Base-by-base conservation (phyloP, 2,329 filamentous ascomycete genomes). In the Aquanectria penicillioides region DNA sequence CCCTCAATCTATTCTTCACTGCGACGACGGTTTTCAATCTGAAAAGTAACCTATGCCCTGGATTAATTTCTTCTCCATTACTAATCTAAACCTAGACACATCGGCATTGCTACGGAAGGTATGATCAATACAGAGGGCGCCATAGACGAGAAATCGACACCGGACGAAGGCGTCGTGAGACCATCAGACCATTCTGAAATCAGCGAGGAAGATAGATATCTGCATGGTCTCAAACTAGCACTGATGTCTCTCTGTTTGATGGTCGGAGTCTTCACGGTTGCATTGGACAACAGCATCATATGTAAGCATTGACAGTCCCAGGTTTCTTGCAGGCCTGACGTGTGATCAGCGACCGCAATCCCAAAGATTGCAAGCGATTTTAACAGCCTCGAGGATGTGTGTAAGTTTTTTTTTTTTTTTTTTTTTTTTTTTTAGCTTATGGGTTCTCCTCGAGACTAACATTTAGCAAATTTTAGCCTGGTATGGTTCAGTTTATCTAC, bases 371-470 rank as follows among this genome's bases (percentile, higher is more conserved):
- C 63, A 0, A 67, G 65, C 13, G 63, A 68, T 5, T 69, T 78
- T 53, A 72, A 72, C 4, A 78, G 76, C 5, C 76, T 80, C 13
- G 53, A 47, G 1, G 71, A 75, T 17, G 62, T 68, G 2, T 50
- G 65, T 56, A 38, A 26, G 57, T 46, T n/a, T 0, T 5, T 10
- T 2, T 13, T 3, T 2, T 4, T 3, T 4, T 1, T 1, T n/a
- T 3, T n/a, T n/a, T n/a, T n/a, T n/a, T n/a, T n/a, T n/a, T n/a
- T n/a, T n/a, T n/a, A n/a, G n/a, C n/a, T n/a, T n/a, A n/a, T n/a
- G n/a, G n/a, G n/a, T n/a, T n/a, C n/a, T n/a, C n/a, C n/a, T n/a
- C n/a, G 0, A 6, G 9, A 3, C 33, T 37, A 3, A 40, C 10
- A 8, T 12, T 7, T 3, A 9, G n/a, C 22, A 17, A 34, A 31